phyloP scores from a whole-genome alignment of 1,284 basidiomycete species.

The Amylostereum areolatum region DNA sequence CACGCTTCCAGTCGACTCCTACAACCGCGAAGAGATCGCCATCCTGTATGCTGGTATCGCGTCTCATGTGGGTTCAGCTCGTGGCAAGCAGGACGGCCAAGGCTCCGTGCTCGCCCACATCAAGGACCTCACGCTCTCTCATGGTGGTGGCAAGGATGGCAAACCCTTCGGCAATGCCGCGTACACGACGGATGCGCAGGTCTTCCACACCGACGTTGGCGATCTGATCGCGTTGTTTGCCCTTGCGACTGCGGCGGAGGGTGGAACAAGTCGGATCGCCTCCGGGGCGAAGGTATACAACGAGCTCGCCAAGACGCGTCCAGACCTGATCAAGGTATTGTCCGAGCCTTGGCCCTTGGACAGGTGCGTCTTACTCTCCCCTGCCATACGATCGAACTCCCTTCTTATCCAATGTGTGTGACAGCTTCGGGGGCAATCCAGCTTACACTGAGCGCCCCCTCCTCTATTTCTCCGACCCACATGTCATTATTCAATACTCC shows the following conservation, averaged over 20 bases:
- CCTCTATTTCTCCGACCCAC: slow-evolving; percentile 32
- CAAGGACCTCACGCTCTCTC: slow-evolving; percentile 36
- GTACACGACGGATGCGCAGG: slow-evolving; percentile 42
- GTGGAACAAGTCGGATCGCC: slow-evolving; percentile 38
- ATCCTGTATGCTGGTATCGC: slow-evolving; percentile 30
- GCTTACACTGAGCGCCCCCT: slow-evolving; percentile 32
- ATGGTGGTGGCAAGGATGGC: slow-evolving; percentile 30
- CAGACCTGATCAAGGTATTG: slow-evolving; percentile 35
- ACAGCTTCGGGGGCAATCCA: slow-evolving; percentile 34
- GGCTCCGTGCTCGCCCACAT: slow-evolving; percentile 39
- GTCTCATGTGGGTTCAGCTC: slow-evolving; percentile 33
- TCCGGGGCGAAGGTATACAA: slow-evolving; percentile 39
- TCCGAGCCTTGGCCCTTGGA: slow-evolving; percentile 38
- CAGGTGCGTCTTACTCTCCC: slow-evolving; percentile 20
- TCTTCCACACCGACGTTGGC: slow-evolving; percentile 42
- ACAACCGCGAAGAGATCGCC: slow-evolving; percentile 27
- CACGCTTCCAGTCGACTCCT: slow-evolving; percentile 29
- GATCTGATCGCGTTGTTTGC: slow-evolving; percentile 38
- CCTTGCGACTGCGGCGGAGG: slow-evolving; percentile 33
- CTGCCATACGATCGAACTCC: not conserved
- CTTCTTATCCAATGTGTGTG: too few species aligned
- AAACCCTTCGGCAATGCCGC: slow-evolving; percentile 32
- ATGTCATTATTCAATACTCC: slow-evolving; percentile 40
- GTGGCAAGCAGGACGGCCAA: slow-evolving; percentile 35
- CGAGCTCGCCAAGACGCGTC: slow-evolving; percentile 36